Evolutionary conservation across 73 alveolate genomes (phyloP), one percentile per base, ranked within the genome.

Genomic region (Paramecium caudatum): DNA sequence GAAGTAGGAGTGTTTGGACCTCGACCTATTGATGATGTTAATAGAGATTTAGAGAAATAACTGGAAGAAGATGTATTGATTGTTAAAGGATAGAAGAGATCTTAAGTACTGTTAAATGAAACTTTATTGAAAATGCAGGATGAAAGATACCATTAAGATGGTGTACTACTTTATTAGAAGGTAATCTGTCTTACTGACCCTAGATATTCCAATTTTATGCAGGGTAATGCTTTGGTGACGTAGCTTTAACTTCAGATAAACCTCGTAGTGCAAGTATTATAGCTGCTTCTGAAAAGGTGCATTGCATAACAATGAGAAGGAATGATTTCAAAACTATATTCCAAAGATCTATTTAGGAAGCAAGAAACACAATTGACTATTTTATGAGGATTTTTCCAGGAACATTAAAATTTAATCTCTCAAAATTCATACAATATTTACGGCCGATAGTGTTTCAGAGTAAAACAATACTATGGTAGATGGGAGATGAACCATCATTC

Each of bases 381-480:
- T 74, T 74, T 45, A 74, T 74, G 88, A 74, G 21, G 39, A 30
- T 74, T 4, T 43, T 74, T 43, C 88, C 88, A 39, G 88, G 88
- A 19, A 47, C 43, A 3, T 13, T 30, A n/a, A 15, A 74, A 74
- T 74, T 45, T 10, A 39, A 19, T 27, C 23, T 74, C 21, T 27
- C 88, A 12, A 74, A 45, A 74, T 74, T 74, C 32, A 36, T 74
- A 9, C 39, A 74, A 45, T 43, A 41, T 74, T 45, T 74, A 8
- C 8, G 65, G 9, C 88, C 88, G 17, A 45, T 74, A 15, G 47
- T 23, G 9, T 74, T 74, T 21, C 13, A 36, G 9, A 37, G 55
- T 17, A 39, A 36, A 27, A 41, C 88, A 4, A 21, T 74, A 0
- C 10, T 74, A 6, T 74, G 88, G 88, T 13, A 15, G 43, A 39